Base-by-base conservation (phyloP, 495 filamentous ascomycete species). In the Penicillium soppii region DNA sequence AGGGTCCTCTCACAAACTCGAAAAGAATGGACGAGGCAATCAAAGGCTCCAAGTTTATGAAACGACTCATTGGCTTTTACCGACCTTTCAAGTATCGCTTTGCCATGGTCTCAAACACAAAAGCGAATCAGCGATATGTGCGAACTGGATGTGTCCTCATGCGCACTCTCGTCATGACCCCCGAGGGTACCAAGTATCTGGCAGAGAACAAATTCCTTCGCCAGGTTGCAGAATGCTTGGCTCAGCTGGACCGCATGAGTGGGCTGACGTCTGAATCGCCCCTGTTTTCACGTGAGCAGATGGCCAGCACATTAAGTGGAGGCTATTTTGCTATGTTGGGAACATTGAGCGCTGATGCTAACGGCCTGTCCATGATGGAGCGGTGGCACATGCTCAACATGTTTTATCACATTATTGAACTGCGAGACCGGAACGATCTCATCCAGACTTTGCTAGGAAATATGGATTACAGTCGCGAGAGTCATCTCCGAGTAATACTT, bases 381-480 rank as follows among this genome's bases (percentile, higher is more conserved):
- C 78, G 90, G 54, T 97, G 92, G 91, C 89, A 89, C 53, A 92
- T 97, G 78, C 86, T 96, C 64, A 97, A 97, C 67, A 97, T 97
- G 90, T 92, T 96, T 75, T 98, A 98, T 65, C 92, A 97, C 63
- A 94, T 98, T 59, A 82, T 95, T 47, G 95, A 97, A 59, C 78
- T 96, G 16, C 85, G 86, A 57, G 85, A 90, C 63, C 87, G 95
- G 3, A 90, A 92, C 38, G 94, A 98, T 62, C 77, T 98, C 36
- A 88, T 96, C 53, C 87, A 91, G 56, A 77, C 90, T 17, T 81
- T 97, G 59, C 76, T 98, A 7, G 82, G 84, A 26, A 92, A 91
- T 62, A 91, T 98, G 75, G 91, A 97, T 65, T 98, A 95, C 62
- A 85, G 85, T 16, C 72, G 92, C 37, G 86, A 88, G 54, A 92